phyloP scores from a whole-genome alignment of 768 basidiomycete genomes.

The Pleurotus pulmonarius region DNA sequence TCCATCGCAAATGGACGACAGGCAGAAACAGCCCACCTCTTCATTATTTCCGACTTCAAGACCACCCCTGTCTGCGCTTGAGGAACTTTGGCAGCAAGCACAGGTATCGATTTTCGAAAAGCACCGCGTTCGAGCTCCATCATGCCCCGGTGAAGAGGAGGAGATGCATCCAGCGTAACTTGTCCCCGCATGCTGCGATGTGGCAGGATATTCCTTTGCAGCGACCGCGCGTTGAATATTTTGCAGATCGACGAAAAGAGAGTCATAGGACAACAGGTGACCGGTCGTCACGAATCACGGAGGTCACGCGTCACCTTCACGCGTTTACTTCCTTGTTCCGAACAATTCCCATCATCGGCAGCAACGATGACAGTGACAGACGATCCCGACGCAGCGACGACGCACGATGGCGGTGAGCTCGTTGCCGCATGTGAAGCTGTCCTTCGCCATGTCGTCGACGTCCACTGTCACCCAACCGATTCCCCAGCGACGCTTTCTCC shows the following conservation, averaged over 20 bases:
- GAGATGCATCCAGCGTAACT: slow-evolving; percentile 34
- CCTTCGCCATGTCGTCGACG: slow-evolving; percentile 73
- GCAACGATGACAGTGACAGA: slow-evolving; percentile 21
- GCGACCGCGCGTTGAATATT: neutral
- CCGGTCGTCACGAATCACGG: no score
- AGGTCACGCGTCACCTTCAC: no score
- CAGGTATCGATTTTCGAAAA: slow-evolving; percentile 63
- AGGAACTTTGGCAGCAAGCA: slow-evolving; percentile 66
- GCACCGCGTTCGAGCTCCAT: slow-evolving; percentile 55
- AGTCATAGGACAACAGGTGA: neutral
- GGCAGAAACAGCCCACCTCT: slow-evolving; percentile 39
- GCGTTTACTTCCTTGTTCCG: no score
- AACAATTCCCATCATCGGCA: neutral
- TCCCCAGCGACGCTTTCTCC: slow-evolving; percentile 36
- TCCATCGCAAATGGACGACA: slow-evolving; percentile 2
- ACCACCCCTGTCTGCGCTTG: slow-evolving; percentile 51
- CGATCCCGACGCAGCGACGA: slow-evolving; percentile 9
- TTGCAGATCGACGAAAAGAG: neutral
- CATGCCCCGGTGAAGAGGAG: slow-evolving; percentile 43
- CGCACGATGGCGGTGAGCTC: neutral
- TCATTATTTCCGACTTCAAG: slow-evolving; percentile 55
- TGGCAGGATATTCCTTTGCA: neutral
- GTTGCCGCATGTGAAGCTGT: slow-evolving; percentile 25
- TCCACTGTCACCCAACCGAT: slow-evolving; percentile 93
- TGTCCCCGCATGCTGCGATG: slow-evolving; percentile 31